Conservation (phyloP, 2,329 filamentous ascomycete species). For the Fusarium xylarioides region DNA sequence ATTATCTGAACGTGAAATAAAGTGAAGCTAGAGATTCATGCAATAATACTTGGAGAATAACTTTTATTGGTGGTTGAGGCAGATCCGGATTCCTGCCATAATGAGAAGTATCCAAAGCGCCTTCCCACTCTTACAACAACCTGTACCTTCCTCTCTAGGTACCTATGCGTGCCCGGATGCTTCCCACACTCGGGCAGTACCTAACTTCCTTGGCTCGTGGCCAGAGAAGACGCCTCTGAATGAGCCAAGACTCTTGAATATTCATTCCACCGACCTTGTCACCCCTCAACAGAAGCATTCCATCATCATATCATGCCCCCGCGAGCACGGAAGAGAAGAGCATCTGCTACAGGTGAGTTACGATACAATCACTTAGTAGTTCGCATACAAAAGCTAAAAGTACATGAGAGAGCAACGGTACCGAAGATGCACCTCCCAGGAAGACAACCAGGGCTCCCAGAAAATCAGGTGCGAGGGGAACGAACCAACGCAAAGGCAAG, state of each 20-base stretch:
- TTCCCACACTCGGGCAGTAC: background rate
- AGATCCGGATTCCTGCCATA: background rate
- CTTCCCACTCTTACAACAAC: background rate
- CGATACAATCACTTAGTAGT: background rate
- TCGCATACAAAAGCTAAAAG: background rate
- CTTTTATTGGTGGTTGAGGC: background rate
- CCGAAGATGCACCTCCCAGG: slow-evolving; percentile 16
- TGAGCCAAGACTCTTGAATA: too few relatives aligned
- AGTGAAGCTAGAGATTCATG: background rate
- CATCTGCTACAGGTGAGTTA: slow-evolving; percentile 31
- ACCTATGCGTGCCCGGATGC: background rate
- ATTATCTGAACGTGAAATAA: background rate
- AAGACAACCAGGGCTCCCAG: slow-evolving; percentile 18
- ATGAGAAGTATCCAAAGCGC: background rate
- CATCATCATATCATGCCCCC: slow-evolving; percentile 38
- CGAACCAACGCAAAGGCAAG: background rate
- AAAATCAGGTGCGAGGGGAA: slow-evolving; percentile 9
- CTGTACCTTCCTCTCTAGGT: background rate
- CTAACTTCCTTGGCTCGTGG: background rate
- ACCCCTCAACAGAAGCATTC: background rate
- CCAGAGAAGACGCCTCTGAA: background rate
- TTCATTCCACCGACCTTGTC: background rate
- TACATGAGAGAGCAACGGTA: slow-evolving; percentile 17
- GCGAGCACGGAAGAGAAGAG: slow-evolving; percentile 41
- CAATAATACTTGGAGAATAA: background rate